phyloP scores from a whole-genome alignment of 306 rosid species.

The Prunus campanulata region DNA sequence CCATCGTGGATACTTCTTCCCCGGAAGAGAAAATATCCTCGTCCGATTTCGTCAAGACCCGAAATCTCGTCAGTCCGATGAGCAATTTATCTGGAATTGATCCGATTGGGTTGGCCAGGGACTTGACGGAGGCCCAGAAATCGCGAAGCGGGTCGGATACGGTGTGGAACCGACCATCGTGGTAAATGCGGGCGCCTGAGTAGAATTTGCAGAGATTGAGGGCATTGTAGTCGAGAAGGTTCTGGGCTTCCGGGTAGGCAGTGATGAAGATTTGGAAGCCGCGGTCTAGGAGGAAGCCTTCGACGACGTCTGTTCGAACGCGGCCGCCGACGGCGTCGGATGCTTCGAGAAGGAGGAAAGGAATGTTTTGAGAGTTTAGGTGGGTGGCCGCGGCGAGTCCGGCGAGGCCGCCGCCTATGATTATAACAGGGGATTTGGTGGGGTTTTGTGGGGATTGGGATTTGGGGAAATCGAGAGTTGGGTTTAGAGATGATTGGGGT shows the following conservation, averaged over 20 bases:
- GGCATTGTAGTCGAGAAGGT: constrained; percentile 61
- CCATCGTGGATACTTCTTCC: constrained; percentile 53
- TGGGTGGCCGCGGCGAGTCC: constrained; percentile 82
- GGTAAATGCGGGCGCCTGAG: constrained; percentile 64
- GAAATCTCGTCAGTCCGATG: constrained; percentile 48
- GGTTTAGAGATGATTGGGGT: constrained; percentile 32
- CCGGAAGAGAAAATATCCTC: constrained; percentile 39
- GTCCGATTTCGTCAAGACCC: constrained; percentile 51
- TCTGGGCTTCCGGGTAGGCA: constrained; percentile 75
- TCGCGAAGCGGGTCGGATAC: constrained; percentile 82
- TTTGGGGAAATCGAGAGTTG: constrained; percentile 13
- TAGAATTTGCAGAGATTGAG: constrained; percentile 66
- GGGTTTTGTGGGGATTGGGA: constrained; percentile 25
- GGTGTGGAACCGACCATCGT: constrained; percentile 65
- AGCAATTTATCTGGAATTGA: constrained; percentile 64
- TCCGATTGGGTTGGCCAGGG: constrained; percentile 71
- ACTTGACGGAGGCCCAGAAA: constrained; percentile 48
- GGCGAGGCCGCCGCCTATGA: constrained; percentile 85
- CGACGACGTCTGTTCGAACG: constrained; percentile 66
- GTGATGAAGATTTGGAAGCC: constrained; percentile 97
- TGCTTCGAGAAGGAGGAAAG: constrained; percentile 70
- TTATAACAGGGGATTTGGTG: constrained; percentile 36
- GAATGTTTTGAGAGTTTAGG: constrained; percentile 61
- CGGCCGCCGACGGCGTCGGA: constrained; percentile 80
- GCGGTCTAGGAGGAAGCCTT: constrained; percentile 81